A percentile compares a stretch with the other conserved stretches of the same genome.
These are phyloP conservation scores for Venustampulla echinocandica DNA, from an alignment of 495 filamentous ascomycete species.

Conservation along the genomic window DNA sequence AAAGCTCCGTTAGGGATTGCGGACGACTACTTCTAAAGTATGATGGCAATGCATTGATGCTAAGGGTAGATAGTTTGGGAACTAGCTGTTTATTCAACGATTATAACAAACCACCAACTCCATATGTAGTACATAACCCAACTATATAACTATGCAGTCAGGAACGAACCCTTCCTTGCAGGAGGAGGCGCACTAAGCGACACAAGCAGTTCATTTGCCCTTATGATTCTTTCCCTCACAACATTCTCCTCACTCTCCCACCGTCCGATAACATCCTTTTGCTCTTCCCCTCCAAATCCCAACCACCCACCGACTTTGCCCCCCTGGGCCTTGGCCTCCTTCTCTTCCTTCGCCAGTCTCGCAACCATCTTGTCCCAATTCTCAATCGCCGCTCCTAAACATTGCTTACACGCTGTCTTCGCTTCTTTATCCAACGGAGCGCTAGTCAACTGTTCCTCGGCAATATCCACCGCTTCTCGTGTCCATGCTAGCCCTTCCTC, in stretches of 20 bases:
- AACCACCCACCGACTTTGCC: conserved; percentile 11
- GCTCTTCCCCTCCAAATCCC: conserved; percentile 20
- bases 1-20: too few relatives aligned
- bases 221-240: conserved; percentile 37
- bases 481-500: conserved; percentile 77
- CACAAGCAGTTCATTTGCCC: conserved; percentile 18
- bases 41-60: too few relatives aligned
- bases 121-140: neutral
- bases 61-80: too few relatives aligned
- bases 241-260: conserved; percentile 47
- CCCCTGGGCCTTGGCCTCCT: conserved; percentile 25
- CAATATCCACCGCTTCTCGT: conserved; percentile 66
- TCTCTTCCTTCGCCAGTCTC: conserved; percentile 24
- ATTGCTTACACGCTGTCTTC: conserved; percentile 57
- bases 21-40: too few relatives aligned
- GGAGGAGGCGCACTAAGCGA: neutral
- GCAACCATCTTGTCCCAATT: conserved; percentile 71
- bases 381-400: conserved; percentile 56
- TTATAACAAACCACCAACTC: neutral
- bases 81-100: too few relatives aligned
- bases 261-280: conserved; percentile 27
- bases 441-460: conserved; percentile 41
- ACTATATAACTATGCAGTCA: neutral
- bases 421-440: conserved; percentile 40
- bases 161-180: neutral